Percentiles rank a stretch among this genome's conserved stretches.
phyloP scores from a whole-genome alignment of 139 green algal genomes.

The Volvox reticuliferus region DNA sequence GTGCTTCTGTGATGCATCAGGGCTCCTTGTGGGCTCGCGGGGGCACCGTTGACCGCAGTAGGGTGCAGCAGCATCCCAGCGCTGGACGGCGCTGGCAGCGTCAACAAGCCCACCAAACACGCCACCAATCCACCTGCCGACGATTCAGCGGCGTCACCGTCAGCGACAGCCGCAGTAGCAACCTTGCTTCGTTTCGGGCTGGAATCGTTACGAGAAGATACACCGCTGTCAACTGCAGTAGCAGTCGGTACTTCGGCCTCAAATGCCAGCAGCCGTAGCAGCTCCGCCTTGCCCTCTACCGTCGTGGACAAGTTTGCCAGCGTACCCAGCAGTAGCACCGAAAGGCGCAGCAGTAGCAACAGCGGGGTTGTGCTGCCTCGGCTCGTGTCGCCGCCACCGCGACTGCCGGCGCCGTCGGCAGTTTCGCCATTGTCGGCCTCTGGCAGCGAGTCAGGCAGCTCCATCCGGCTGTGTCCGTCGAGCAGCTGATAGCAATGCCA shows the following conservation, averaged over 20 bases:
- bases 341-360: constrained; percentile 29
- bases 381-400: not conserved
- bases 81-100: constrained; percentile 15
- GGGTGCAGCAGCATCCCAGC: not conserved
- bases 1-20: not conserved
- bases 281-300: not conserved
- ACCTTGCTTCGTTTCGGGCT: not conserved
- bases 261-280: constrained; percentile 20
- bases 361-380: not conserved
- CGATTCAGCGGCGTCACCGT: not conserved
- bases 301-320: not conserved
- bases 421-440: not conserved
- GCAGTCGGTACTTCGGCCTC: not conserved
- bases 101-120: constrained; percentile 30
- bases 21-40: not conserved
- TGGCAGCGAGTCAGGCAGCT: constrained; percentile 26
- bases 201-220: not conserved
- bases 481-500: constrained; percentile 31
- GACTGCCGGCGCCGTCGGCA: not conserved
- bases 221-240: not conserved
- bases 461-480: not conserved
- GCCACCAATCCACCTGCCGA: not conserved
- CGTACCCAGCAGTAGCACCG: constrained; percentile 27
- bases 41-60: not conserved
- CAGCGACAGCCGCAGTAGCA: not conserved